Percentiles rank a stretch among this genome's conserved stretches.
phyloP scores from a whole-genome alignment of 2,329 filamentous ascomycete species.

The Bipolaris bicolor region DNA sequence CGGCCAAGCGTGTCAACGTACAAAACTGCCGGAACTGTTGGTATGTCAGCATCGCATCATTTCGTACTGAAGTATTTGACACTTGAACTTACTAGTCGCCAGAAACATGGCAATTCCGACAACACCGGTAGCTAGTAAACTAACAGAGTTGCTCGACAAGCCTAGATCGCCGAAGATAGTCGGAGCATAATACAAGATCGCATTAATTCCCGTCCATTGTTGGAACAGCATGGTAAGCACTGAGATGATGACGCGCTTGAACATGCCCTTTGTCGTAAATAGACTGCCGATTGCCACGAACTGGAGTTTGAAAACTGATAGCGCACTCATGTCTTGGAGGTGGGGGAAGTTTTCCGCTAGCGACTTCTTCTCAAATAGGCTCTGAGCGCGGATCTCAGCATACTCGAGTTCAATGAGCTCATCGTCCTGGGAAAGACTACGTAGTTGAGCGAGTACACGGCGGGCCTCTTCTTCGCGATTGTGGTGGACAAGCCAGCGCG shows the following conservation, averaged over 20 bases:
- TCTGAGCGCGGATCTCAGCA: constrained; percentile 79
- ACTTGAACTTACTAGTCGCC: constrained; percentile 38
- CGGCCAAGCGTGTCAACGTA: constrained; percentile 72
- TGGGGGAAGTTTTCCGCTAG: constrained; percentile 71
- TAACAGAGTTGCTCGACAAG: constrained; percentile 54
- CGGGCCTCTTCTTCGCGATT: constrained; percentile 71
- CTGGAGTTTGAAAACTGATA: constrained; percentile 63
- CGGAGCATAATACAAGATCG: constrained; percentile 57
- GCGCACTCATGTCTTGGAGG: constrained; percentile 62
- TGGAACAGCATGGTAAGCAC: constrained; percentile 51
- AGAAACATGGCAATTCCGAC: constrained; percentile 74
- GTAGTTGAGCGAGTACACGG: constrained; percentile 66
- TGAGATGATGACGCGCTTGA: constrained; percentile 68
- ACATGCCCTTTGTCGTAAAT: constrained; percentile 69
- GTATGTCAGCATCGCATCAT: not conserved
- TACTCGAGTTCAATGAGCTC: constrained; percentile 76
- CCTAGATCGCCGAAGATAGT: constrained; percentile 58
- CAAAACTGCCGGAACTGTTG: constrained; percentile 63
- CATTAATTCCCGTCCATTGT: constrained; percentile 57
- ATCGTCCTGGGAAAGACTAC: constrained; percentile 66
- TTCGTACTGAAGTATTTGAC: too few relatives aligned
- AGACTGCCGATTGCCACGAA: constrained; percentile 70
- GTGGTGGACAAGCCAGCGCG: constrained; percentile 75
- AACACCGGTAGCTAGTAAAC: constrained; percentile 71
- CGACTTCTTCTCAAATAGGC: constrained; percentile 74